A percentile compares a stretch with the other conserved stretches of the same genome.
These are phyloP conservation scores for Paracoccidioides lutzii DNA, from an alignment of 2,329 filamentous ascomycete species.

Conservation along the genomic window DNA sequence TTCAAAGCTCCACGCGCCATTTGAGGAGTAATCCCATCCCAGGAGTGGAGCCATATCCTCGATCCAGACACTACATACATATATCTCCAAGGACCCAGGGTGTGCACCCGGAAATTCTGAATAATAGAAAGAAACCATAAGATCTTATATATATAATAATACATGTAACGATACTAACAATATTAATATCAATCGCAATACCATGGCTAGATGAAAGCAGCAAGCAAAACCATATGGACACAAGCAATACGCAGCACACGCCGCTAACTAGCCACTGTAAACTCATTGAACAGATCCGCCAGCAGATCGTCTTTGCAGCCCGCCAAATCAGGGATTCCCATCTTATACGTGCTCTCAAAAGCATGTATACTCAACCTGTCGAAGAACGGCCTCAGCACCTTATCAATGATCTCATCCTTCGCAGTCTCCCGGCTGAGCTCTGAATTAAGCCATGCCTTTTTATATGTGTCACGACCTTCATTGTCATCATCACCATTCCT, in stretches of 20 bases:
- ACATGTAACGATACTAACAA: not conserved
- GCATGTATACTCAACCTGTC: slow-evolving; percentile 82
- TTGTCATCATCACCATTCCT: slow-evolving; percentile 5
- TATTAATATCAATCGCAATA: not conserved
- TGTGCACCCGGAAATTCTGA: too few relatives aligned
- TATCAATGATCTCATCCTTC: slow-evolving; percentile 53
- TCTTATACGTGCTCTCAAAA: slow-evolving; percentile 85
- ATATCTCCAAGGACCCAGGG: too few relatives aligned
- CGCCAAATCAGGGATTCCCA: slow-evolving; percentile 56
- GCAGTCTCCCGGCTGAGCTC: slow-evolving; percentile 41
- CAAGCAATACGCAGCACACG: not conserved
- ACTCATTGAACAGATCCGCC: slow-evolving; percentile 68
- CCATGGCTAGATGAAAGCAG: not conserved
- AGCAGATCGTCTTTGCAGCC: slow-evolving; percentile 52
- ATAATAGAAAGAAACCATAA: too few relatives aligned
- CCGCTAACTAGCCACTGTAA: slow-evolving; percentile 36
- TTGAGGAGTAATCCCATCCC: too few relatives aligned
- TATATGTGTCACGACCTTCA: slow-evolving; percentile 17
- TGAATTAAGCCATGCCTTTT: slow-evolving; percentile 31
- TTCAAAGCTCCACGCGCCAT: too few relatives aligned
- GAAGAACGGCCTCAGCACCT: slow-evolving; percentile 77
- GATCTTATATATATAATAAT: not conserved
- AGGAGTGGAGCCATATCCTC: too few relatives aligned
- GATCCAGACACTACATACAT: too few relatives aligned
- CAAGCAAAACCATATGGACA: not conserved